Percentiles rank a stretch among this genome's conserved stretches.
Evolutionary conservation across 768 basidiomycete genomes (phyloP).

Genomic region (Serendipita sp.): DNA sequence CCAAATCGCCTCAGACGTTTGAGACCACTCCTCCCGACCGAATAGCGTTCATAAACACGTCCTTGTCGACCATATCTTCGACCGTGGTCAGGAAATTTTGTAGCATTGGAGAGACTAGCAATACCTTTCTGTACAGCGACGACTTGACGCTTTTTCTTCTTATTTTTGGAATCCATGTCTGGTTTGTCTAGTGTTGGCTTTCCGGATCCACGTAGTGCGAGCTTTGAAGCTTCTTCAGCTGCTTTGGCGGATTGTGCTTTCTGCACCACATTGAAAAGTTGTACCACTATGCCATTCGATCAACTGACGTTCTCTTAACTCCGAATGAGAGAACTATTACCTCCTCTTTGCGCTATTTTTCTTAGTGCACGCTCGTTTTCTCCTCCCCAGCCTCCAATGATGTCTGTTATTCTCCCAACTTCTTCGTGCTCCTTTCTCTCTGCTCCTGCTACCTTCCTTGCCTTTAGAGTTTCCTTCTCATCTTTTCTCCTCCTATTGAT

Average conservation of each 20-base stretch:
- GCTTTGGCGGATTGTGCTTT: constrained; percentile 58
- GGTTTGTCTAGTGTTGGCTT: constrained; percentile 15
- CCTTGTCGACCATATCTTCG: constrained; percentile 43
- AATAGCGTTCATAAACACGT: constrained; percentile 71
- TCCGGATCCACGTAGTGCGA: constrained; percentile 49
- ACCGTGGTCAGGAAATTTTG: not conserved
- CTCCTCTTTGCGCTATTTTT: constrained; percentile 16
- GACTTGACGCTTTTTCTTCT: constrained; percentile 34
- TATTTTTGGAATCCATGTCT: constrained; percentile 29
- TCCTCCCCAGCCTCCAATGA: constrained; percentile 18
- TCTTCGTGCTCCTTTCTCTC: constrained; percentile 16
- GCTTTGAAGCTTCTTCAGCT: constrained; percentile 54
- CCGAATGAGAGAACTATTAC: constrained; percentile 9
- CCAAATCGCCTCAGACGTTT: constrained; percentile 16
- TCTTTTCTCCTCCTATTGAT: constrained; percentile 51
- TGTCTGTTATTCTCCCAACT: constrained; percentile 13
- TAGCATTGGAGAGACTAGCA: constrained; percentile 12
- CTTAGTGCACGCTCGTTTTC: constrained; percentile 16
- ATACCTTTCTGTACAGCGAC: constrained; percentile 44
- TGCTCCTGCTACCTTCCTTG: constrained; percentile 32
- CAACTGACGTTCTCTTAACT: not conserved
- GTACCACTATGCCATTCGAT: constrained; percentile 37
- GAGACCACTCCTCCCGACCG: constrained; percentile 67
- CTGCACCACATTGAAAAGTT: constrained; percentile 74
- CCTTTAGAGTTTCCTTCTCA: constrained; percentile 55